phyloP scores from a whole-genome alignment of 306 rosid genomes.

The Lotus japonicus region DNA sequence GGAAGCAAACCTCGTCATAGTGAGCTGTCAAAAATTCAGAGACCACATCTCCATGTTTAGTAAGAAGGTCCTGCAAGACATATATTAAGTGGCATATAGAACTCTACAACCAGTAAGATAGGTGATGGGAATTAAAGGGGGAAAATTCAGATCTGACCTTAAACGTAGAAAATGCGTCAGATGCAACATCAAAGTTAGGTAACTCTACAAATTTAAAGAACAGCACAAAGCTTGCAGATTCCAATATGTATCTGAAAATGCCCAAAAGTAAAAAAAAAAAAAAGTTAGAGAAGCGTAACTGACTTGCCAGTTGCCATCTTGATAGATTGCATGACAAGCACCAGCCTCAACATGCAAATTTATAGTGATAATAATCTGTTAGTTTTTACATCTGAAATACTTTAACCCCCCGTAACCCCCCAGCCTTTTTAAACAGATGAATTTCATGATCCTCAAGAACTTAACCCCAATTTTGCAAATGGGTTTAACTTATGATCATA shows the following conservation, averaged over 20 bases:
- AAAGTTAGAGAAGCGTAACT: slow-evolving; percentile 29
- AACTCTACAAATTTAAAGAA: slow-evolving; percentile 91
- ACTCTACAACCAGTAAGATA: slow-evolving; percentile 17
- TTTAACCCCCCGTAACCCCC: neutral
- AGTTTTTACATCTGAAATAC: neutral
- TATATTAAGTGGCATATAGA: slow-evolving; percentile 11
- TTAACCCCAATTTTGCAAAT: neutral
- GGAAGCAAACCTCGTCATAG: slow-evolving; percentile 63
- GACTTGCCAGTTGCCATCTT: slow-evolving; percentile 2
- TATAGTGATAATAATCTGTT: neutral
- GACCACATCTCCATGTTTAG: slow-evolving; percentile 68
- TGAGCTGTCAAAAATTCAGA: slow-evolving; percentile 69
- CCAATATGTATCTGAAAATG: slow-evolving; percentile 82
- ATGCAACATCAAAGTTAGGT: slow-evolving; percentile 87
- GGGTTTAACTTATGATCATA: slow-evolving; percentile 2
- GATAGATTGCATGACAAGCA: neutral
- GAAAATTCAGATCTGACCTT: slow-evolving; percentile 47
- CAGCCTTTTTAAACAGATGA: neutral
- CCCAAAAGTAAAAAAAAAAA: slow-evolving; percentile 24
- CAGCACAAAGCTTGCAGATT: slow-evolving; percentile 85
- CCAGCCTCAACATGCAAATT: neutral
- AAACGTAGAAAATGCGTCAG: slow-evolving; percentile 94
- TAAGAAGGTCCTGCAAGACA: slow-evolving; percentile 77
- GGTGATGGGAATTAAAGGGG: neutral
- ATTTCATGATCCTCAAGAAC: slow-evolving; percentile 3